These are phyloP conservation scores for Heritiera littoralis DNA, from an alignment of 345 rosid genomes.

Conservation along the genomic window DNA sequence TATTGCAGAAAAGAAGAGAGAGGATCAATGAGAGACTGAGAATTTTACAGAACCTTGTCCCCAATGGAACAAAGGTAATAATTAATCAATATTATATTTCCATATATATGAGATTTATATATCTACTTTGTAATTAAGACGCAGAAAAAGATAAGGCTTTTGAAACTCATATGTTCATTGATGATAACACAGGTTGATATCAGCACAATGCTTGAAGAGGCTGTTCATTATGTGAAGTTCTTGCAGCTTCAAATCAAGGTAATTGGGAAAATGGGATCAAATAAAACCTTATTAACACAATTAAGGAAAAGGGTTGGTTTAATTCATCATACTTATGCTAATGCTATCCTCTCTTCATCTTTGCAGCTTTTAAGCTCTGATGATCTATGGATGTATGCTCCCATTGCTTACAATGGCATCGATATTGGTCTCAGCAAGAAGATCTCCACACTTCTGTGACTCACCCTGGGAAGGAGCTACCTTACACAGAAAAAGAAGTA, in stretches of 20 bases:
- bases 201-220: constrained; percentile 97
- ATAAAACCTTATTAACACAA: not conserved
- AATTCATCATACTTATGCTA: not conserved
- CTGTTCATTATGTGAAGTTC: constrained; percentile 85
- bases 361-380: constrained; percentile 91
- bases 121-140: not conserved
- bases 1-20: constrained; percentile 80
- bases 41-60: constrained; percentile 79
- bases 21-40: constrained; percentile 78
- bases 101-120: not conserved
- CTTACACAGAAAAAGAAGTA: not conserved
- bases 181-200: constrained; percentile 53
- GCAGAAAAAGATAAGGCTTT: not conserved
- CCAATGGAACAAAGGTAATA: constrained; percentile 85
- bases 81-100: not conserved
- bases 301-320: not conserved
- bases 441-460: constrained; percentile 45
- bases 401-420: constrained; percentile 83
- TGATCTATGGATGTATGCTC: constrained; percentile 97
- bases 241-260: constrained; percentile 93
- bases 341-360: not conserved
- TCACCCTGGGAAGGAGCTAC: not conserved
- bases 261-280: not conserved
- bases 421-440: constrained; percentile 75
- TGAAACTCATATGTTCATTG: not conserved